These are phyloP conservation scores for Phytomonas francai DNA, from an alignment of 208 protist genomes.

Conservation along the genomic window DNA sequence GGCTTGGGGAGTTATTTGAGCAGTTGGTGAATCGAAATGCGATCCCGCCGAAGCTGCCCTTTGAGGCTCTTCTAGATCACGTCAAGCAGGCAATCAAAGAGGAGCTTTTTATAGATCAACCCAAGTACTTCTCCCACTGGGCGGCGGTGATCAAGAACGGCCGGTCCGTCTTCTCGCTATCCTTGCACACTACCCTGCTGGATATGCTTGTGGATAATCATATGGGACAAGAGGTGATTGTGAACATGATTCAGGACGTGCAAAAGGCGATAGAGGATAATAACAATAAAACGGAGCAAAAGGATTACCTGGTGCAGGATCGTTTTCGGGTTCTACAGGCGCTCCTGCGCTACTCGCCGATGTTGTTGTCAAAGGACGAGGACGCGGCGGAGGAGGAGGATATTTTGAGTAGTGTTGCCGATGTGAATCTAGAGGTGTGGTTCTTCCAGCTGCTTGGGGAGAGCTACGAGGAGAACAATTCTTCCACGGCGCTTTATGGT, in stretches of 20 bases:
- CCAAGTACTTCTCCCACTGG: slow-evolving; percentile 74
- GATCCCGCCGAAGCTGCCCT: slow-evolving; percentile 34
- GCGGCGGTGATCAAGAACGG: slow-evolving; percentile 60
- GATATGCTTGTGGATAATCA: slow-evolving; percentile 59
- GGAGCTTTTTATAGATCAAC: slow-evolving; percentile 62
- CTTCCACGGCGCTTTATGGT: slow-evolving; percentile 18
- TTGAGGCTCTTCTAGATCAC: slow-evolving; percentile 50
- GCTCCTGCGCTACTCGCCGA: slow-evolving; percentile 64
- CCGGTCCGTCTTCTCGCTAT: slow-evolving; percentile 42
- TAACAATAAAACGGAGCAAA: slow-evolving; percentile 20
- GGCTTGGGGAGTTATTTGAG: slow-evolving; percentile 76
- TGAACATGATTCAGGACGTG: slow-evolving; percentile 43
- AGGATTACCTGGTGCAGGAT: slow-evolving; percentile 37
- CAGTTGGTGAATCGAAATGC: slow-evolving; percentile 32
- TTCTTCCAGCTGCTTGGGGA: slow-evolving; percentile 58
- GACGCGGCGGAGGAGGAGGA: slow-evolving; percentile 14
- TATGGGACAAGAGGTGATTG: slow-evolving; percentile 25
- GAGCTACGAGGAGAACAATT: slow-evolving; percentile 21
- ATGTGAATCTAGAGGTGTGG: slow-evolving; percentile 35
- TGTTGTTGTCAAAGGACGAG: slow-evolving; percentile 24
- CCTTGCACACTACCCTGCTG: slow-evolving; percentile 66
- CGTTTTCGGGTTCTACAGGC: slow-evolving; percentile 77
- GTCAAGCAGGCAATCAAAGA: slow-evolving; percentile 45
- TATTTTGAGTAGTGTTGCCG: slow-evolving; percentile 14
- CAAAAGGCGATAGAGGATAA: slow-evolving; percentile 23